Percentiles rank a stretch among this genome's conserved stretches.
Conservation (phyloP, 108 stramenopile species). For the Seminavis robusta region DNA sequence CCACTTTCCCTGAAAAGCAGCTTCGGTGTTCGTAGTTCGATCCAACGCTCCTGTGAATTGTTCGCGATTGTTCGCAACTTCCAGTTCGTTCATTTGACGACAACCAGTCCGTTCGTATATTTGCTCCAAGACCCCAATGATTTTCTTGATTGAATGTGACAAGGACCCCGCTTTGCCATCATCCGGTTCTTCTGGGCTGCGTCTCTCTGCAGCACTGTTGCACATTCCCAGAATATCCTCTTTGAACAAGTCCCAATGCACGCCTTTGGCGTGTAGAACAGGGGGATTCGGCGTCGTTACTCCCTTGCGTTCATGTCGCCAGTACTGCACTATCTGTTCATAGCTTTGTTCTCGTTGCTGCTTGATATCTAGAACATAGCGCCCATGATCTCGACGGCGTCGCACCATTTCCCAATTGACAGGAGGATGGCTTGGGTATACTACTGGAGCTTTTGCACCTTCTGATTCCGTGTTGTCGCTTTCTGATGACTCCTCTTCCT, state of each 20-base stretch:
- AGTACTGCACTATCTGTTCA: constrained; percentile 3
- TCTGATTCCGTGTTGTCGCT: background rate
- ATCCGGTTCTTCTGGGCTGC: no score
- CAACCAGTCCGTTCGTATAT: constrained; percentile 56
- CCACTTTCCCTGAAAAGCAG: constrained; percentile 75
- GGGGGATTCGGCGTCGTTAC: constrained; percentile 4
- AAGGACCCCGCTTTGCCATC: constrained; percentile 25
- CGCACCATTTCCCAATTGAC: constrained; percentile 64
- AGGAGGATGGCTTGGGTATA: constrained; percentile 52
- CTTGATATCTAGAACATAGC: constrained; percentile 65
- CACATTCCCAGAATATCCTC: constrained; percentile 71
- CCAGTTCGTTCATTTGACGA: constrained; percentile 57
- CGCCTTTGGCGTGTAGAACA: constrained; percentile 52
- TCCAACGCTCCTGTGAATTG: constrained; percentile 43
- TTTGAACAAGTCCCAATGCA: constrained; percentile 73
- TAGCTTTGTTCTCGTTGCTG: constrained; percentile 30
- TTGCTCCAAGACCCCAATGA: constrained; percentile 59
- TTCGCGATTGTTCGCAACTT: constrained; percentile 48
- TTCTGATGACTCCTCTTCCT: background rate
- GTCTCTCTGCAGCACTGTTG: constrained; percentile 50
- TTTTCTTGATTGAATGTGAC: constrained; percentile 50
- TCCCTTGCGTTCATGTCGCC: background rate
- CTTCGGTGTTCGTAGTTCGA: constrained; percentile 50
- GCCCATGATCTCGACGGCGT: constrained; percentile 52
- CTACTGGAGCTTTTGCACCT: background rate